phyloP scores from a whole-genome alignment of 768 basidiomycete genomes.

The Daedaleopsis sinensis region DNA sequence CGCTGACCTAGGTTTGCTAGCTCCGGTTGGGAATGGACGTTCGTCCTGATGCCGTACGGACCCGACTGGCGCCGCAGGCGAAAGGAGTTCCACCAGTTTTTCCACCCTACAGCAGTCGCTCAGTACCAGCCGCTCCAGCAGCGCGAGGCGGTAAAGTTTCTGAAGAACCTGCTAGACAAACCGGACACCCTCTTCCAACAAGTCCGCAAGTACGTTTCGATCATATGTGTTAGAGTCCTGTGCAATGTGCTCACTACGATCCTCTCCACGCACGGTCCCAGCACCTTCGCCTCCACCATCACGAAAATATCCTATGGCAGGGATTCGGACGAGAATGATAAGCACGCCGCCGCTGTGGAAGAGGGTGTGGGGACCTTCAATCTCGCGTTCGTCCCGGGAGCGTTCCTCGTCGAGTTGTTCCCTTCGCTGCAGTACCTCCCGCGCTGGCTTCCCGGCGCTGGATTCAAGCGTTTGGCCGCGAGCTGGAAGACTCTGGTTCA shows the following conservation, averaged over 20 bases:
- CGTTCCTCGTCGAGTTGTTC: conserved; percentile 34
- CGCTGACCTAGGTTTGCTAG: background rate
- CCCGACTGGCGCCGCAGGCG: conserved; percentile 10
- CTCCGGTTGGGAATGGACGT: conserved; percentile 19
- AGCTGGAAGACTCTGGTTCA: conserved; percentile 11
- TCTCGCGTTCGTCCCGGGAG: conserved; percentile 24
- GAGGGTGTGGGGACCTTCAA: conserved; percentile 17
- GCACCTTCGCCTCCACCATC: conserved; percentile 9
- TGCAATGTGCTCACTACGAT: background rate
- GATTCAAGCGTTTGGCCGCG: conserved; percentile 15
- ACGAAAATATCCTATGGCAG: conserved; percentile 18
- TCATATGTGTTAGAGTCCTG: background rate
- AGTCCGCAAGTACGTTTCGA: conserved; percentile 6
- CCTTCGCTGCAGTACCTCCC: conserved; percentile 21
- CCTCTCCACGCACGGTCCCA: background rate
- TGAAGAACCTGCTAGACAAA: conserved; percentile 1
- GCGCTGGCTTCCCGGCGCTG: conserved; percentile 21
- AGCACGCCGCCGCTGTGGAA: conserved; percentile 12
- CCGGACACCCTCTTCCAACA: conserved; percentile 14
- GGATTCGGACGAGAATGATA: conserved; percentile 13
- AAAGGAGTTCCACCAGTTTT: conserved; percentile 18
- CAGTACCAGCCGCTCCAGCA: conserved; percentile 17
- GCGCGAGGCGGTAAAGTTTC: conserved; percentile 10
- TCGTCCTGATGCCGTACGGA: conserved; percentile 19
- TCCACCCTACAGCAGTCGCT: conserved; percentile 13